A percentile compares a stretch with the other conserved stretches of the same genome.
phyloP scores from a whole-genome alignment of 2,329 filamentous ascomycete species.

The Aspergillus terreus region DNA sequence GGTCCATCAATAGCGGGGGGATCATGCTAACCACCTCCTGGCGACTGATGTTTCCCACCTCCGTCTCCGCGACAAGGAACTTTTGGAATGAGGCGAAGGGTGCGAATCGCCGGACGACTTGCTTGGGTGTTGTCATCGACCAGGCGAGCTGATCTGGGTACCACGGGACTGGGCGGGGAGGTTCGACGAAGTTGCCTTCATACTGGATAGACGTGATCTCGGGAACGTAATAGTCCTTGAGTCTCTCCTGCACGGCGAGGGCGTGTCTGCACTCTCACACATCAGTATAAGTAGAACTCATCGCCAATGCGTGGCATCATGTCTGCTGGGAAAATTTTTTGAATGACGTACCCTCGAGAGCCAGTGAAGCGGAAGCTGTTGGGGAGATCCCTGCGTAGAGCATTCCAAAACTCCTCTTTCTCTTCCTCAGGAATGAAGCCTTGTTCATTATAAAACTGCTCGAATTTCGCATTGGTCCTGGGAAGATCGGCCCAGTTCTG shows the following conservation, averaged over 20 bases:
- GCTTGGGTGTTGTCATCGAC: constrained; percentile 97
- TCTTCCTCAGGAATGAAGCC: constrained; percentile 75
- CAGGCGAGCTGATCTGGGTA: constrained; percentile 94
- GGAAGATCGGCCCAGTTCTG: constrained; percentile 58
- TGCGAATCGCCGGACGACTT: constrained; percentile 86
- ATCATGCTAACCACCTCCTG: constrained; percentile 99
- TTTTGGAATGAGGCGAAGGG: constrained; percentile 96
- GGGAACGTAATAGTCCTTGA: constrained; percentile 85
- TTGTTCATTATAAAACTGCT: constrained; percentile 79
- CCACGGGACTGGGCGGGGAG: constrained; percentile 80
- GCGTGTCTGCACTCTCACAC: constrained; percentile 63
- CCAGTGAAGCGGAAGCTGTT: constrained; percentile 98
- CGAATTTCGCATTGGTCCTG: constrained; percentile 79
- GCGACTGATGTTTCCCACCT: constrained; percentile 93
- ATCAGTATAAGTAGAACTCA: not conserved
- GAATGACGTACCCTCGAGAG: constrained; percentile 69
- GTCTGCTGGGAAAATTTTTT: constrained; percentile 2
- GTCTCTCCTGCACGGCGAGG: constrained; percentile 81
- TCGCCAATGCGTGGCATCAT: not conserved
- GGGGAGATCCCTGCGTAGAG: constrained; percentile 77
- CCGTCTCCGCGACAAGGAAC: constrained; percentile 95
- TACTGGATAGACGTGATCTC: constrained; percentile 80
- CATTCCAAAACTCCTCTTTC: constrained; percentile 76
- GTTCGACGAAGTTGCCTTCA: constrained; percentile 76
- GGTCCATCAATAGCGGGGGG: constrained; percentile 86